Conservation (phyloP, 2,329 filamentous ascomycete genomes). For the Aspergillus intermedius region DNA sequence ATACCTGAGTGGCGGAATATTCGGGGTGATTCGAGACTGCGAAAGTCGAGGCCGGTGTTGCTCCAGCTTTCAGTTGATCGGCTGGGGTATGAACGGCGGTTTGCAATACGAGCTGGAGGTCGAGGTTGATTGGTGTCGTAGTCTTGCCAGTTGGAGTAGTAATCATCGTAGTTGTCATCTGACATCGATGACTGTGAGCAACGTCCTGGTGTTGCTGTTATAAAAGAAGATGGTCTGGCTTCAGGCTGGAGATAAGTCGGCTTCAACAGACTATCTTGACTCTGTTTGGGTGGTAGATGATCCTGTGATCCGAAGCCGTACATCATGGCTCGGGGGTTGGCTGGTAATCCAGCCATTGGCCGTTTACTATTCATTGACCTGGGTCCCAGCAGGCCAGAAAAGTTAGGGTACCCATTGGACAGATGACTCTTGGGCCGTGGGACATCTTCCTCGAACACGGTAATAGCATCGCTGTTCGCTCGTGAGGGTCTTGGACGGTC, state of each 20-base stretch:
- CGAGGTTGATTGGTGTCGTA: too few relatives aligned
- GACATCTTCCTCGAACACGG: constrained; percentile 33
- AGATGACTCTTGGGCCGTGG: constrained; percentile 8
- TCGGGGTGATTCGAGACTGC: constrained; percentile 6
- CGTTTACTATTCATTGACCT: constrained; percentile 4
- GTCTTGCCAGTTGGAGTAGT: not conserved
- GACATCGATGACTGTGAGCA: not conserved
- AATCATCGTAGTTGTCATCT: not conserved
- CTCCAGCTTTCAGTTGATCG: not conserved
- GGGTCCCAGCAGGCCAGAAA: constrained; percentile 1
- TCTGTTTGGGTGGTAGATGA: constrained; percentile 6
- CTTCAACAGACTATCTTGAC: constrained; percentile 7
- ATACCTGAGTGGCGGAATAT: constrained; percentile 15
- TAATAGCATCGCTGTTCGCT: constrained; percentile 26
- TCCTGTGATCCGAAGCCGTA: constrained; percentile 17
- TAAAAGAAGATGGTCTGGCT: not conserved
- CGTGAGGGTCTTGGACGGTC: constrained; percentile 16
- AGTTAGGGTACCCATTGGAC: constrained; percentile 6
- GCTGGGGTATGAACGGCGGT: not conserved
- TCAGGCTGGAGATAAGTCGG: constrained; percentile 7
- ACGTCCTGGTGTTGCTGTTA: too few relatives aligned
- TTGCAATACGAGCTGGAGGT: too few relatives aligned
- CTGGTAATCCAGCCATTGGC: constrained; percentile 24
- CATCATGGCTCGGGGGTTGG: constrained; percentile 31
- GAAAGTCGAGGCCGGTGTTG: not conserved